Conservation (phyloP, 805 yeast species). For the Wickerhamiella australiensis region DNA sequence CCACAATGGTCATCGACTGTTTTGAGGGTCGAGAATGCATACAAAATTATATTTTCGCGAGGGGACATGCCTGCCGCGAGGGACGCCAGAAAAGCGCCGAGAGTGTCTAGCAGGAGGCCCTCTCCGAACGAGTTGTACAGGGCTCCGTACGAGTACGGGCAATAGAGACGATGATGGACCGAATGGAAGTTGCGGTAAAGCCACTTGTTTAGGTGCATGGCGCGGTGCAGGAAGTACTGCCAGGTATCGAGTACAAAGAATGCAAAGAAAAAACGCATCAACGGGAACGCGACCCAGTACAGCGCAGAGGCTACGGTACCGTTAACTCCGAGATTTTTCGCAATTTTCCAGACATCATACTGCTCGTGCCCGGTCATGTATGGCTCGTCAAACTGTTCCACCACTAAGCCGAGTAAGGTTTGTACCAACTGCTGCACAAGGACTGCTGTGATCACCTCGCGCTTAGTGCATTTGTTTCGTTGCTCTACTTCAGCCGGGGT, state of each 20-base stretch:
- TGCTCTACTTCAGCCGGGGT: constrained; percentile 72
- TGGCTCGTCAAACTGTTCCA: constrained; percentile 43
- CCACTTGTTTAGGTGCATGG: constrained; percentile 72
- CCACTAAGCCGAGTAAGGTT: constrained; percentile 49
- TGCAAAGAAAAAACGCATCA: constrained; percentile 45
- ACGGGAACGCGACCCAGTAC: constrained; percentile 55
- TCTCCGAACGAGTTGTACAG: constrained; percentile 88
- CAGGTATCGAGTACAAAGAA: constrained; percentile 77
- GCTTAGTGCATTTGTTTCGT: constrained; percentile 61
- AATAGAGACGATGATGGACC: constrained; percentile 85
- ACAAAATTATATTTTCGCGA: constrained; percentile 64
- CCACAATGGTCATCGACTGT: constrained; percentile 99
- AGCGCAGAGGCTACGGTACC: constrained; percentile 34
- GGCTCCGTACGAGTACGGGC: constrained; percentile 96
- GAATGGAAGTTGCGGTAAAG: constrained; percentile 80
- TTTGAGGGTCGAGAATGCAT: constrained; percentile 82
- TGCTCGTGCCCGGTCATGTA: constrained; percentile 40
- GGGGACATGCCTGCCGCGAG: constrained; percentile 51
- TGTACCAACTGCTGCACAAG: constrained; percentile 76
- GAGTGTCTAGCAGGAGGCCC: constrained; percentile 82
- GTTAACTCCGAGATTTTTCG: constrained; percentile 28
- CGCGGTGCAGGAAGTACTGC: constrained; percentile 85
- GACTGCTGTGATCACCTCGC: constrained; percentile 70
- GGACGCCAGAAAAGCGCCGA: constrained; percentile 81
- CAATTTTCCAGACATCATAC: constrained; percentile 36